phyloP scores from a whole-genome alignment of 176 grass and related monocot genomes.

The Zea luxurians region DNA sequence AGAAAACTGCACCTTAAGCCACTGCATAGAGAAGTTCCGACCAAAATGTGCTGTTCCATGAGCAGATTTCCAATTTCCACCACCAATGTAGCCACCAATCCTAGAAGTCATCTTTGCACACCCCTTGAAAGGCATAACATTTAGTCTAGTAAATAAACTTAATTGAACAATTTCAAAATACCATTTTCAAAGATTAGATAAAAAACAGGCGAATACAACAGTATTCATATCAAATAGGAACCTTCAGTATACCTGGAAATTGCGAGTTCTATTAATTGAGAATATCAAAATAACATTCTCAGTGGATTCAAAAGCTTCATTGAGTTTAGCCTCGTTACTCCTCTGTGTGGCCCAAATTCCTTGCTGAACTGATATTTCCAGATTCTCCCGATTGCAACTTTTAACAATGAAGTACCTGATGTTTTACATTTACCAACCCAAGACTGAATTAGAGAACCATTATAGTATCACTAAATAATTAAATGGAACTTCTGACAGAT shows the following conservation, averaged over 20 bases:
- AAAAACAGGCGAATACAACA: background rate
- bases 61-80: conserved; percentile 99
- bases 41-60: conserved; percentile 96
- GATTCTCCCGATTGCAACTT: conserved; percentile 97
- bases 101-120: conserved; percentile 99
- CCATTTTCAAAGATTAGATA: conserved; percentile 20
- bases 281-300: conserved; percentile 99
- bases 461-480: conserved; percentile 21
- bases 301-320: conserved; percentile 96
- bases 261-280: conserved; percentile 89
- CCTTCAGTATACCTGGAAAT: conserved; percentile 77
- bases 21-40: conserved; percentile 94
- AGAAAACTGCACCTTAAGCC: conserved; percentile 82
- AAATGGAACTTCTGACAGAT: conserved; percentile 23
- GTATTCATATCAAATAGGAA: conserved; percentile 34
- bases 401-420: conserved; percentile 99
- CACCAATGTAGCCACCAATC: conserved; percentile 91
- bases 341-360: conserved; percentile 97
- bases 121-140: conserved; percentile 56
- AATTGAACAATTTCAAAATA: background rate
- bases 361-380: conserved; percentile 98
- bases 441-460: conserved; percentile 47
- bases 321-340: conserved; percentile 96
- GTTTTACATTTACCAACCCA: conserved; percentile 46
- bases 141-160: background rate